These are phyloP conservation scores for Globisporangium splendens DNA, from an alignment of 352 stramenopile species.

Conservation along the genomic window DNA sequence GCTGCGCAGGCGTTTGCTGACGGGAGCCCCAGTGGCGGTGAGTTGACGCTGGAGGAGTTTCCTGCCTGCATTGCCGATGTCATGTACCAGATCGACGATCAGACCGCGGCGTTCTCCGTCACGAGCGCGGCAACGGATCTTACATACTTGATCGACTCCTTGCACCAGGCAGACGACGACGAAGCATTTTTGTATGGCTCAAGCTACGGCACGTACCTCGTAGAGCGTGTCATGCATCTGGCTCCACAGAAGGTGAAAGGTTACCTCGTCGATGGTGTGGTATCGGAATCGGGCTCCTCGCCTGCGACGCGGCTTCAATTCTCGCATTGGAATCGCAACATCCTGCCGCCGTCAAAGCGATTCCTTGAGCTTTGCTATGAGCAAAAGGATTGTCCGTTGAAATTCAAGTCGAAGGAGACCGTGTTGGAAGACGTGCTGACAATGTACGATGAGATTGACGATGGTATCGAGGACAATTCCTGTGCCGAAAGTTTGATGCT, in stretches of 20 bases:
- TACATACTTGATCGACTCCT: slow-evolving; percentile 3
- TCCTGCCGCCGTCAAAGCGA: too few relatives aligned
- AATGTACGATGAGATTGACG: too few relatives aligned
- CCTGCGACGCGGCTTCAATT: too few relatives aligned
- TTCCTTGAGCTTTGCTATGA: too few relatives aligned
- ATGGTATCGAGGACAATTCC: too few relatives aligned
- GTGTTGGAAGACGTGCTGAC: too few relatives aligned
- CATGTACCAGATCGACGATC: slow-evolving; percentile 61
- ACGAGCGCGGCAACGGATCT: slow-evolving; percentile 25
- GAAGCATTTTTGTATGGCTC: slow-evolving; percentile 22
- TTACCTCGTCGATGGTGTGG: slow-evolving; percentile 22
- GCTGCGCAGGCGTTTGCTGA: slow-evolving; percentile 9
- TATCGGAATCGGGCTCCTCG: slow-evolving; percentile 7
- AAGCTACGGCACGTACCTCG: slow-evolving; percentile 27
- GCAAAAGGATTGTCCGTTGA: too few relatives aligned
- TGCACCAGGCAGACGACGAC: background rate
- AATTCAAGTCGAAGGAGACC: too few relatives aligned
- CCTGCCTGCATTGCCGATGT: slow-evolving; percentile 11
- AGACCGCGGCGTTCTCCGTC: slow-evolving; percentile 59
- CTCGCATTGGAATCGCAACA: too few relatives aligned
- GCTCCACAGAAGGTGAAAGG: slow-evolving; percentile 18
- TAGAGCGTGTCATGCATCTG: slow-evolving; percentile 21
- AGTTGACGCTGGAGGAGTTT: slow-evolving; percentile 1
- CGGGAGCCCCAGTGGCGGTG: background rate
- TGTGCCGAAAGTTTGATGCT: too few relatives aligned